Conservation (phyloP, 2,329 filamentous ascomycete genomes). For the Fusarium ramigenum region DNA sequence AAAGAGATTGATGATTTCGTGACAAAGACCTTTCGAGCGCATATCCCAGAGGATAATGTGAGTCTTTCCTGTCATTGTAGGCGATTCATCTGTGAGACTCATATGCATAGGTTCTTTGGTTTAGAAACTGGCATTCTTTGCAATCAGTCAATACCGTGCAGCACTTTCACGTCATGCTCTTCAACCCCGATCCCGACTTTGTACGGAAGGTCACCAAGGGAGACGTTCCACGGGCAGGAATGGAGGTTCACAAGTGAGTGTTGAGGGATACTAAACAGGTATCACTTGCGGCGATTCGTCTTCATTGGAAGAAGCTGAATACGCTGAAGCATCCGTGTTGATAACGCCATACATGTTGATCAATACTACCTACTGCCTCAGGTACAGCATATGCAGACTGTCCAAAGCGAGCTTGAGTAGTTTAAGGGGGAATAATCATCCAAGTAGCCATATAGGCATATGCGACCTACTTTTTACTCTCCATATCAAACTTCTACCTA, state of each 20-base stretch:
- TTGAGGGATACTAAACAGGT: background rate
- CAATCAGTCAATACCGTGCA: constrained; percentile 90
- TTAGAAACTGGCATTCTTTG: constrained; percentile 83
- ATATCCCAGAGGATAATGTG: constrained; percentile 63
- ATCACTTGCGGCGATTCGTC: background rate
- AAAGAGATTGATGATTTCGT: constrained; percentile 77
- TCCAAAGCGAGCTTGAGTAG: background rate
- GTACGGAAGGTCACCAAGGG: constrained; percentile 75
- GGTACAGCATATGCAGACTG: background rate
- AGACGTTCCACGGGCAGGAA: constrained; percentile 73
- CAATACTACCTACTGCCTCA: background rate
- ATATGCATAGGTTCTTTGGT: constrained; percentile 51
- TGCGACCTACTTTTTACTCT: background rate
- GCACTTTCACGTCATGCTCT: constrained; percentile 95
- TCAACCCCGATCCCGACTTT: constrained; percentile 76
- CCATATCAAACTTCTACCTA: no score
- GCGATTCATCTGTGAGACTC: background rate
- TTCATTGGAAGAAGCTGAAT: background rate
- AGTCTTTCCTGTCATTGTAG: constrained; percentile 38
- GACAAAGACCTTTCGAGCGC: constrained; percentile 68
- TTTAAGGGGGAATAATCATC: background rate
- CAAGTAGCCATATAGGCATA: background rate
- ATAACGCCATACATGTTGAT: background rate
- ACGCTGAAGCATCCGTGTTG: background rate
- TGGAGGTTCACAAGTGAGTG: constrained; percentile 35